A percentile compares a stretch with the other conserved stretches of the same genome.
Conservation (phyloP, 2,329 filamentous ascomycete genomes). For the Colletotrichum limetticola region DNA sequence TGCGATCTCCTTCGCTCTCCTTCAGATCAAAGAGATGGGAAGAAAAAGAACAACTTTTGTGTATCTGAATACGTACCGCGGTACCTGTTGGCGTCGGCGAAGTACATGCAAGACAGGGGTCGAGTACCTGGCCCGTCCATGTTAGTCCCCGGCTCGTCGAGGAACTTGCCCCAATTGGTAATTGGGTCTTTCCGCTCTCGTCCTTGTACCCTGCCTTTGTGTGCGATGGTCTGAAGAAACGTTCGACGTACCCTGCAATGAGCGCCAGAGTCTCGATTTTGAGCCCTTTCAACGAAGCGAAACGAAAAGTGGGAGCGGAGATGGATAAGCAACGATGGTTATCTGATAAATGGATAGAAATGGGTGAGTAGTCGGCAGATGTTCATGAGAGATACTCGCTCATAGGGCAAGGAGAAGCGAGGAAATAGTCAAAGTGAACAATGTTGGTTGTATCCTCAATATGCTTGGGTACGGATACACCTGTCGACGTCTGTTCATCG, state of each 20-base stretch:
- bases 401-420: neutral
- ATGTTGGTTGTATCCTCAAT: neutral
- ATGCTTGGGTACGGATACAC: neutral
- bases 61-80: neutral
- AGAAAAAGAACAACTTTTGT: neutral
- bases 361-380: neutral
- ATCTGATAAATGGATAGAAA: neutral
- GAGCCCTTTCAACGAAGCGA: neutral
- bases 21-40: no score
- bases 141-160: neutral
- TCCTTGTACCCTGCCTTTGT: slow-evolving; percentile 5
- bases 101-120: slow-evolving; percentile 4
- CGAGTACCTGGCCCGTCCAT: slow-evolving; percentile 14
- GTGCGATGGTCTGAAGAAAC: neutral
- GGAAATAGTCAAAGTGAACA: neutral
- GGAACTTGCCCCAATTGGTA: slow-evolving; percentile 10
- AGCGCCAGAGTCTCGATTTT: neutral
- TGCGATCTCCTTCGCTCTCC: no score
- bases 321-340: neutral
- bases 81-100: neutral
- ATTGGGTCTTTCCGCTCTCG: slow-evolving; percentile 9
- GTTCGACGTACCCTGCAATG: neutral
- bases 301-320: neutral
- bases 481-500: neutral
- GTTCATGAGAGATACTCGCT: no score